Evolutionary conservation across 257 asterid genomes (phyloP).

Genomic region (Solanum sejunctum): DNA sequence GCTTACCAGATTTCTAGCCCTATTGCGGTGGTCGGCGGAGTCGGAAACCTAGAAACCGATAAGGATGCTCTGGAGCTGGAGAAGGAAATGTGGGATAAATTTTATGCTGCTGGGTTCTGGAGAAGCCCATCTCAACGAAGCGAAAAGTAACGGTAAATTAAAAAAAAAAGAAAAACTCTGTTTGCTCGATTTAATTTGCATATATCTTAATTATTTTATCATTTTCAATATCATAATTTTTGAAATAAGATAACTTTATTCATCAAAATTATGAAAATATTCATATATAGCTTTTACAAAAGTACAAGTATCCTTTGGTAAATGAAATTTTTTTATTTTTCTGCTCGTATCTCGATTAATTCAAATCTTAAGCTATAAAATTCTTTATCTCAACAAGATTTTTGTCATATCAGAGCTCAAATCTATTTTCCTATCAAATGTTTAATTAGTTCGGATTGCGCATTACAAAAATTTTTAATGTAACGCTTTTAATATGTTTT

Average conservation of each 20-base stretch:
- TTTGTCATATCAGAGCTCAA: no score
- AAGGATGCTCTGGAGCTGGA: constrained; percentile 50
- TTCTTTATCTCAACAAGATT: no score
- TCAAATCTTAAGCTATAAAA: no score
- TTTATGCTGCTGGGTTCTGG: constrained; percentile 73
- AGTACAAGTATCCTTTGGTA: no score
- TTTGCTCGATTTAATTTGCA: background rate
- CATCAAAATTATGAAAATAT: background rate
- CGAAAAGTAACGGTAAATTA: constrained; percentile 1
- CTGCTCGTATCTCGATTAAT: no score
- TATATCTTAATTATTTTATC: rapidly evolving
- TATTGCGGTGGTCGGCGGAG: background rate
- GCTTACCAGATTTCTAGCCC: constrained; percentile 23
- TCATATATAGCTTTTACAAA: no score
- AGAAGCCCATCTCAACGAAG: constrained; percentile 53
- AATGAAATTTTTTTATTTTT: no score
- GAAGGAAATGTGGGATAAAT: constrained; percentile 66
- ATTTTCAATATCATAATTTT: background rate
- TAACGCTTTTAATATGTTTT: no score
- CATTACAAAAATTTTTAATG: no score
- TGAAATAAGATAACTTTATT: background rate
- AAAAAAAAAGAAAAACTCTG: background rate
- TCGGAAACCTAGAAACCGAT: constrained; percentile 8
- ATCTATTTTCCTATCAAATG: no score
- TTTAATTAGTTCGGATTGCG: no score